These are phyloP conservation scores for Corynespora cassiicola DNA, from an alignment of 2,329 filamentous ascomycete genomes.

Conservation along the genomic window DNA sequence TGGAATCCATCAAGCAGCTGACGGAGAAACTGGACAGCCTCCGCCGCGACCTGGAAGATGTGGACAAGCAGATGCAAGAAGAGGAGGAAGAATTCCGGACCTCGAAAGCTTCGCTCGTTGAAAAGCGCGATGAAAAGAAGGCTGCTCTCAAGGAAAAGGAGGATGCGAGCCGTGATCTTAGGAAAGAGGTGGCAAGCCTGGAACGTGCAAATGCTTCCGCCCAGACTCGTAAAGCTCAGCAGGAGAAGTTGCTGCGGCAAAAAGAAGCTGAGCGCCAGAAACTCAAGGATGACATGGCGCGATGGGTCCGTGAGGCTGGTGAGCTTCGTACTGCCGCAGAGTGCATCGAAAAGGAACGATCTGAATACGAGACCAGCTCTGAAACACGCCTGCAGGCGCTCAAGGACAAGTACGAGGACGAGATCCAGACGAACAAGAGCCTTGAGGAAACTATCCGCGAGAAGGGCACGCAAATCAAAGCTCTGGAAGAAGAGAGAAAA, in stretches of 20 bases:
- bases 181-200: slow-evolving; percentile 78
- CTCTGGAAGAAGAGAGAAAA: slow-evolving; percentile 74
- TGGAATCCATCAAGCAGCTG: slow-evolving; percentile 69
- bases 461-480: slow-evolving; percentile 73
- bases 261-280: slow-evolving; percentile 73
- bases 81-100: slow-evolving; percentile 60
- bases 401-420: slow-evolving; percentile 49
- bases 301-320: slow-evolving; percentile 70
- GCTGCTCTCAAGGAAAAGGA: slow-evolving; percentile 87
- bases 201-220: slow-evolving; percentile 83
- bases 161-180: slow-evolving; percentile 83
- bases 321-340: slow-evolving; percentile 62
- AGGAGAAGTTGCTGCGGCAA: slow-evolving; percentile 74
- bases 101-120: slow-evolving; percentile 62
- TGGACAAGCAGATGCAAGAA: slow-evolving; percentile 71
- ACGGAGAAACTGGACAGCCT: slow-evolving; percentile 82
- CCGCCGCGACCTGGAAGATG: slow-evolving; percentile 82
- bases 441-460: slow-evolving; percentile 77
- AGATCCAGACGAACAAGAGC: slow-evolving; percentile 59
- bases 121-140: slow-evolving; percentile 80
- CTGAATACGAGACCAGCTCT: slow-evolving; percentile 38
- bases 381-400: slow-evolving; percentile 50
- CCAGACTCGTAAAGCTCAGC: slow-evolving; percentile 78
- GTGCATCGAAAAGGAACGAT: slow-evolving; percentile 50
- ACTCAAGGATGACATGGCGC: slow-evolving; percentile 71